A percentile compares a stretch with the other conserved stretches of the same genome.
Conservation (phyloP, 1,284 basidiomycete genomes). For the Tilletia indica region DNA sequence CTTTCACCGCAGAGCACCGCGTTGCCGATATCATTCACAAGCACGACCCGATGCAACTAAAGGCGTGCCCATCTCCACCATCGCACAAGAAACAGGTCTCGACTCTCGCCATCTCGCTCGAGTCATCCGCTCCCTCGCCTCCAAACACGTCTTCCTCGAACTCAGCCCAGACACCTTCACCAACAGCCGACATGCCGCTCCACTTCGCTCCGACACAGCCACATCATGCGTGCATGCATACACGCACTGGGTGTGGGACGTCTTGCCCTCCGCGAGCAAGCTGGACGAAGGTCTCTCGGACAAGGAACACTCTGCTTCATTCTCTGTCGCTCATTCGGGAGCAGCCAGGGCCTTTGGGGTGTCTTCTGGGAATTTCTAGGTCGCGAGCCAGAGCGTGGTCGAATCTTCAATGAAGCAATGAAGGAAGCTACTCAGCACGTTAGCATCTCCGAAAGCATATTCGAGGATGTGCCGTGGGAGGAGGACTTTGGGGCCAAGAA, state of each 20-base stretch:
- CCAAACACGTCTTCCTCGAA: constrained; percentile 15
- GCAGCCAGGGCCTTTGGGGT: neutral
- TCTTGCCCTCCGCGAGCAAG: neutral
- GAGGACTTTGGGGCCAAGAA: neutral
- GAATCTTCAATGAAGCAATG: neutral
- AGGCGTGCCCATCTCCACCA: constrained; percentile 3
- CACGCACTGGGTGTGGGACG: neutral
- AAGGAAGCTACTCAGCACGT: neutral
- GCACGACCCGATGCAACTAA: constrained; percentile 2
- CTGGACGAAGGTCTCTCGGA: neutral
- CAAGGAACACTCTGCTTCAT: neutral
- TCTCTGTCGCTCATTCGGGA: constrained; percentile 5
- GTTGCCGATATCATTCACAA: constrained; percentile 10
- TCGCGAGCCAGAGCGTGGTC: neutral
- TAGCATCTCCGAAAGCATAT: neutral
- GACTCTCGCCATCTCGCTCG: constrained; percentile 16
- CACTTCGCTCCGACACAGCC: neutral
- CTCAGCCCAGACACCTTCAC: constrained; percentile 4
- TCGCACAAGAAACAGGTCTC: neutral
- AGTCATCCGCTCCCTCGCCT: constrained; percentile 16
- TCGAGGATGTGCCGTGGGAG: constrained; percentile 13
- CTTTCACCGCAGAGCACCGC: neutral
- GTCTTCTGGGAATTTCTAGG: neutral
- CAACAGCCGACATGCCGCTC: constrained; percentile 2
- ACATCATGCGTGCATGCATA: neutral